Conservation (phyloP, 2,329 filamentous ascomycete species). For the Beauveria rudraprayagi region DNA sequence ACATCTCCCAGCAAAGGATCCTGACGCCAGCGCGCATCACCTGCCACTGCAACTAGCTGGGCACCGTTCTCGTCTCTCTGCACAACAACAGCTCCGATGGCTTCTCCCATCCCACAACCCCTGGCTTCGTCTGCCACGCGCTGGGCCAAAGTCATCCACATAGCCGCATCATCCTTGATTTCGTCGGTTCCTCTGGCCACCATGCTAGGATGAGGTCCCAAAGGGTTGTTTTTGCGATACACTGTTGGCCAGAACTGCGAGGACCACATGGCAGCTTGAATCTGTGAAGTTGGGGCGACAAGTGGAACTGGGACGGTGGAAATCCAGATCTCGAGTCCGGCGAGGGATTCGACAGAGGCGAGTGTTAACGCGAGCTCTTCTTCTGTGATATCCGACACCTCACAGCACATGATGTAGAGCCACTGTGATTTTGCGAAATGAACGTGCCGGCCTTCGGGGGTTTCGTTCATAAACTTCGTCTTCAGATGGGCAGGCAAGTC, state of each 20-base stretch:
- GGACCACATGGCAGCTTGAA: conserved; percentile 68
- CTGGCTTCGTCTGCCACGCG: conserved; percentile 53
- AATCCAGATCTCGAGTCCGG: conserved; percentile 45
- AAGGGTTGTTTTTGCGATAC: conserved; percentile 80
- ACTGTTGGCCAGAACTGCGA: conserved; percentile 74
- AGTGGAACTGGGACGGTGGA: conserved; percentile 61
- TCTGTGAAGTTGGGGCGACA: conserved; percentile 64
- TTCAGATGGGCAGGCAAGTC: conserved; percentile 61
- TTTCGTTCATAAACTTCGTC: conserved; percentile 51
- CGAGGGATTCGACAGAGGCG: conserved; percentile 41
- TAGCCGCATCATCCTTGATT: conserved; percentile 53
- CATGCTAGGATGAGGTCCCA: conserved; percentile 72
- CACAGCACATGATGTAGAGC: conserved; percentile 51
- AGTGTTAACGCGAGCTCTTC: conserved; percentile 44
- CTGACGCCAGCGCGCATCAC: conserved; percentile 63
- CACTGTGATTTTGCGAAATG: conserved; percentile 53
- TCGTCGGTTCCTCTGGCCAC: conserved; percentile 63
- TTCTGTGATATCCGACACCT: conserved; percentile 42
- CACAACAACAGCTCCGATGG: conserved; percentile 68
- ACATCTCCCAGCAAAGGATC: conserved; percentile 38
- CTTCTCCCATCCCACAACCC: conserved; percentile 52
- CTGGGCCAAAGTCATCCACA: conserved; percentile 62
- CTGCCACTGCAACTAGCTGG: conserved; percentile 63
- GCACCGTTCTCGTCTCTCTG: conserved; percentile 47
- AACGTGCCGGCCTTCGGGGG: conserved; percentile 44